A percentile compares a stretch with the other conserved stretches of the same genome.
These are phyloP conservation scores for Lenwebbia sp. DNA, from an alignment of 345 rosid genomes.

Conservation along the genomic window DNA sequence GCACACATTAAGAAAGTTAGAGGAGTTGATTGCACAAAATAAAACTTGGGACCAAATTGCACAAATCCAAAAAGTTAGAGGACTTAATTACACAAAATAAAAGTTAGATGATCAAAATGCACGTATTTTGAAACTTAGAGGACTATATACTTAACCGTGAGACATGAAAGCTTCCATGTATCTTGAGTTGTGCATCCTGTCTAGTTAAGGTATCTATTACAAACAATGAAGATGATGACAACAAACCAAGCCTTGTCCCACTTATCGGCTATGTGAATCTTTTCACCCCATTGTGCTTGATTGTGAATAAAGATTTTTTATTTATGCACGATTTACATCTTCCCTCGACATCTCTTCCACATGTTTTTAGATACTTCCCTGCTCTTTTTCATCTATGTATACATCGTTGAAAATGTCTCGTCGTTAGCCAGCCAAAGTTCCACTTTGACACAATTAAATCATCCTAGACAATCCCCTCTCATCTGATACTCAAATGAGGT, in stretches of 20 bases:
- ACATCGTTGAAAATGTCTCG: background rate
- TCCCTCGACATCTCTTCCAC: background rate
- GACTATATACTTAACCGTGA: background rate
- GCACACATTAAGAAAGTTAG: too few relatives aligned
- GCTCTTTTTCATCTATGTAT: background rate
- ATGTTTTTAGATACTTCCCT: background rate
- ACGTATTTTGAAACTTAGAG: background rate
- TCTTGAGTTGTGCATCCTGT: background rate
- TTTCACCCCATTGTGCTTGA: background rate
- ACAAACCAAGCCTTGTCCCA: background rate
- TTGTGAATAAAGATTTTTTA: background rate
- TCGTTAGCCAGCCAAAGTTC: background rate
- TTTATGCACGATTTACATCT: background rate
- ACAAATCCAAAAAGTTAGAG: background rate
- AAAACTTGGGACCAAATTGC: background rate
- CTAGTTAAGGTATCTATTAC: background rate
- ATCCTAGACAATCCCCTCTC: background rate
- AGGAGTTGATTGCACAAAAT: too few relatives aligned
- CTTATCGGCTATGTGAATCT: background rate
- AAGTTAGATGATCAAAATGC: background rate
- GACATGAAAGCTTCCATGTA: background rate
- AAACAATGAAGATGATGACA: background rate
- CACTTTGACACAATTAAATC: background rate
- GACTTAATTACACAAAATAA: background rate
- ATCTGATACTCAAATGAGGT: background rate